Percentiles rank a stretch among this genome's conserved stretches.
These are phyloP conservation scores for Lasiodiplodia citricola DNA, from an alignment of 2,329 filamentous ascomycete genomes.

Conservation along the genomic window DNA sequence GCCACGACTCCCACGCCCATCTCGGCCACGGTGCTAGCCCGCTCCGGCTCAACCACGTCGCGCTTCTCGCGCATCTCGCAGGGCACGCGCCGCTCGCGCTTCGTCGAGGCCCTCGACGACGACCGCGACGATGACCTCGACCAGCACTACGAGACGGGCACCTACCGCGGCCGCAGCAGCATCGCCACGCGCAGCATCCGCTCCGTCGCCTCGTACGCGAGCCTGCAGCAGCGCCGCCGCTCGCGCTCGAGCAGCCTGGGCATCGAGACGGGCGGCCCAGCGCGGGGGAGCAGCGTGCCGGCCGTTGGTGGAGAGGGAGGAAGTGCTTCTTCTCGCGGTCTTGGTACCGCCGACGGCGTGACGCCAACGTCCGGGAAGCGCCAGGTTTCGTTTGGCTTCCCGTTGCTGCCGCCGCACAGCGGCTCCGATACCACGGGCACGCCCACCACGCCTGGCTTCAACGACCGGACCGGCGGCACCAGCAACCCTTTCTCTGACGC, in stretches of 20 bases:
- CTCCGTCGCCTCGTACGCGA: not conserved
- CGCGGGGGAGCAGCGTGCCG: not conserved
- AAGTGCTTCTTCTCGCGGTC: not conserved
- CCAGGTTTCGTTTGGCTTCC: slow-evolving; percentile 16
- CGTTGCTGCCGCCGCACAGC: slow-evolving; percentile 3
- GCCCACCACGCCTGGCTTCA: slow-evolving; percentile 2
- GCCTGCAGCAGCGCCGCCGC: slow-evolving; percentile 6
- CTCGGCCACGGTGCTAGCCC: not conserved
- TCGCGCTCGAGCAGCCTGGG: slow-evolving; percentile 10
- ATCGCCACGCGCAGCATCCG: not conserved
- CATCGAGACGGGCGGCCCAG: not conserved
- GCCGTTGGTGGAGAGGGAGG: not conserved
- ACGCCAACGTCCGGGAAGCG: not conserved
- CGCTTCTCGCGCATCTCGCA: slow-evolving; percentile 18
- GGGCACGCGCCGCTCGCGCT: slow-evolving; percentile 21
- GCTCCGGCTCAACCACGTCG: slow-evolving; percentile 2
- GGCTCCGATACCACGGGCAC: slow-evolving; percentile 8
- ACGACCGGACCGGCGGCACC: not conserved
- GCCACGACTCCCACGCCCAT: not conserved
- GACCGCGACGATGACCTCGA: slow-evolving; percentile 7
- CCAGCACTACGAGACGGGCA: not conserved
- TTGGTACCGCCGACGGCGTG: not conserved
- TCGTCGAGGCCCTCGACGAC: slow-evolving; percentile 17
- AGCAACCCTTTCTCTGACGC: slow-evolving; percentile 5
- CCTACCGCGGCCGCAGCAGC: slow-evolving; percentile 1